Evolutionary conservation across 331 rosid genomes (phyloP).

Genomic region (Telfairia occidentalis): DNA sequence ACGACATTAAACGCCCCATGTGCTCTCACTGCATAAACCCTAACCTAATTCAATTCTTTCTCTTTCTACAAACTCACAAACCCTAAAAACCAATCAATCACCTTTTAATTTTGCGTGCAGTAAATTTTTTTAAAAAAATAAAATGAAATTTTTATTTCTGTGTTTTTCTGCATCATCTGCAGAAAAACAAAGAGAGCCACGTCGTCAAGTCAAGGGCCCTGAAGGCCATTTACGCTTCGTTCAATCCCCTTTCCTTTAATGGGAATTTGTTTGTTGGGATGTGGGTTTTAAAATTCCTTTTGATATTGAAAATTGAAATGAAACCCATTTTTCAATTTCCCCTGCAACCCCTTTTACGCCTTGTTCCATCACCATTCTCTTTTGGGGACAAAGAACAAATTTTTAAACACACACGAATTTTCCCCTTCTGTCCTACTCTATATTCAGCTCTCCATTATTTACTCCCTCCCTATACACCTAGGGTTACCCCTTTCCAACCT

Average conservation of each 20-base stretch:
- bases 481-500: no score
- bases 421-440: background rate
- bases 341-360: background rate
- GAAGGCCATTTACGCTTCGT: no score
- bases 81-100: background rate
- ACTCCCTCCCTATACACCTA: no score
- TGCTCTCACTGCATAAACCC: slow-evolving; percentile 2
- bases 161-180: no score
- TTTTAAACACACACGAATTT: background rate
- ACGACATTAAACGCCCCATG: slow-evolving; percentile 12
- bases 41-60: background rate
- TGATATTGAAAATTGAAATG: no score
- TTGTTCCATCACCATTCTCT: slow-evolving; percentile 4
- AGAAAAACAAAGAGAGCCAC: background rate
- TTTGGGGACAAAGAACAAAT: background rate
- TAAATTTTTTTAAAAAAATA: no score
- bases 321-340: no score
- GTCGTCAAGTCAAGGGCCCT: background rate
- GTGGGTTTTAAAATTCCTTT: background rate
- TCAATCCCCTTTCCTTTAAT: background rate
- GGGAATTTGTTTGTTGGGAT: background rate
- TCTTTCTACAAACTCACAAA: background rate
- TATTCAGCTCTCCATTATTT: background rate
- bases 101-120: no score
- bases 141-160: no score